Conservation (phyloP, 257 asterid species). For the Solanum virginianum region DNA sequence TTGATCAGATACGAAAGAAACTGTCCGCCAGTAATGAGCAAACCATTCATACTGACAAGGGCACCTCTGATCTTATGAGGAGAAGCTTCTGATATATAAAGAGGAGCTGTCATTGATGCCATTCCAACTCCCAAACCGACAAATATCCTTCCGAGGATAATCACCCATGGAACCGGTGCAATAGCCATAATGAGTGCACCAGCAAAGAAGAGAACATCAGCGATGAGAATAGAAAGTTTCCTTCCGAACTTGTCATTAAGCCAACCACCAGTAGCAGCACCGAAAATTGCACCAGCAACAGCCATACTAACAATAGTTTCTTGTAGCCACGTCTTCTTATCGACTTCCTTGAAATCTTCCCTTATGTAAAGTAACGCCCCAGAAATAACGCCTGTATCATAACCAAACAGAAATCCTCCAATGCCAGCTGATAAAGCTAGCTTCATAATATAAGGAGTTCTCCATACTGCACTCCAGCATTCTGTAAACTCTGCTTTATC, state of each 20-base stretch:
- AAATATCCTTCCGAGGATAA: not conserved
- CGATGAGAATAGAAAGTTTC: not conserved
- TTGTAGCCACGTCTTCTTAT: slow-evolving; percentile 25
- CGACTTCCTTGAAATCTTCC: slow-evolving; percentile 19
- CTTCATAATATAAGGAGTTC: slow-evolving; percentile 24
- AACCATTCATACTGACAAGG: not conserved
- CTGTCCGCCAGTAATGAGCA: slow-evolving; percentile 4
- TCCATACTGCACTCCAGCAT: slow-evolving; percentile 23
- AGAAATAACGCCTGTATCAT: slow-evolving; percentile 29
- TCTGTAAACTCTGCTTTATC: slow-evolving; percentile 22
- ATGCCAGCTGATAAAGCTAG: slow-evolving; percentile 30
- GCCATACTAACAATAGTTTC: slow-evolving; percentile 12
- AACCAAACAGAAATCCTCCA: slow-evolving; percentile 29
- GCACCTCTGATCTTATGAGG: slow-evolving; percentile 9
- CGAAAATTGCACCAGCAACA: slow-evolving; percentile 10
- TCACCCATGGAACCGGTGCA: slow-evolving; percentile 3
- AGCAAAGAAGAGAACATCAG: not conserved
- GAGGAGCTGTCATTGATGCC: slow-evolving; percentile 7
- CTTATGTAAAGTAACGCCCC: slow-evolving; percentile 33
- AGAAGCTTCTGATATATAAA: slow-evolving; percentile 7
- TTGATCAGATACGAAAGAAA: slow-evolving; percentile 1
- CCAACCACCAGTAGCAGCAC: slow-evolving; percentile 8
- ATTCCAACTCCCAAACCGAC: slow-evolving; percentile 7
- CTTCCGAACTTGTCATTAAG: slow-evolving; percentile 2
- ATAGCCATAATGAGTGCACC: slow-evolving; percentile 2